Conservation (phyloP, 257 asterid species). For the Gynochthodes officinalis region DNA sequence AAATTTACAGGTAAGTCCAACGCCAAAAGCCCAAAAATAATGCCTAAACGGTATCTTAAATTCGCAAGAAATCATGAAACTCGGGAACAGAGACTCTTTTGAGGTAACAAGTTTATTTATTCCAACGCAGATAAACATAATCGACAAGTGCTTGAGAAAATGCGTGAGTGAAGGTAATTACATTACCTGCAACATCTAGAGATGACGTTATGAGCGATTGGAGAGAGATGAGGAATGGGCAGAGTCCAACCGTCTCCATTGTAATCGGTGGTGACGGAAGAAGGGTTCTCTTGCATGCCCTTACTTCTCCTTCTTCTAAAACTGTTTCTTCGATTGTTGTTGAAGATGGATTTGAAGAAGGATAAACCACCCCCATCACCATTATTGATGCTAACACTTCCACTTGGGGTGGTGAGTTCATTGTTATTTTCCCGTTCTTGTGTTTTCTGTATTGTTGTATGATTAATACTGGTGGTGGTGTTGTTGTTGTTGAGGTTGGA, state of each 20-base stretch:
- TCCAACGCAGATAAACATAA: neutral
- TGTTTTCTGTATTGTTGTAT: neutral
- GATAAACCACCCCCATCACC: neutral
- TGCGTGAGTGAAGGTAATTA: neutral
- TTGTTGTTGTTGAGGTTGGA: too few relatives aligned
- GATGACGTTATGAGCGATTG: constrained; percentile 62
- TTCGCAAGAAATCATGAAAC: neutral
- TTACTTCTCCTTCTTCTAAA: neutral
- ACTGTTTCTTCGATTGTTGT: neutral
- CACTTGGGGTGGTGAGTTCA: neutral
- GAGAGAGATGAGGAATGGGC: constrained; percentile 56
- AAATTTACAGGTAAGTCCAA: too few relatives aligned
- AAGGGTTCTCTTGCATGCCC: neutral
- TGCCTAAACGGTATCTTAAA: too few relatives aligned
- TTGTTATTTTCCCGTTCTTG: too few relatives aligned
- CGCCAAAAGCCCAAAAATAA: too few relatives aligned
- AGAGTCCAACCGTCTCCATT: neutral
- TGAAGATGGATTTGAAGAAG: constrained; percentile 3
- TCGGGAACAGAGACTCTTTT: too few relatives aligned
- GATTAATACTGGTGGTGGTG: too few relatives aligned
- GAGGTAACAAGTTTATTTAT: too few relatives aligned
- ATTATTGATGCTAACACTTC: neutral
- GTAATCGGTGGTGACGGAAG: neutral
- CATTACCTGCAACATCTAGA: constrained; percentile 61
- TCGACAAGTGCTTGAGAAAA: neutral